Conservation (phyloP, 768 basidiomycete genomes). For the Pisolithus marmoratus region DNA sequence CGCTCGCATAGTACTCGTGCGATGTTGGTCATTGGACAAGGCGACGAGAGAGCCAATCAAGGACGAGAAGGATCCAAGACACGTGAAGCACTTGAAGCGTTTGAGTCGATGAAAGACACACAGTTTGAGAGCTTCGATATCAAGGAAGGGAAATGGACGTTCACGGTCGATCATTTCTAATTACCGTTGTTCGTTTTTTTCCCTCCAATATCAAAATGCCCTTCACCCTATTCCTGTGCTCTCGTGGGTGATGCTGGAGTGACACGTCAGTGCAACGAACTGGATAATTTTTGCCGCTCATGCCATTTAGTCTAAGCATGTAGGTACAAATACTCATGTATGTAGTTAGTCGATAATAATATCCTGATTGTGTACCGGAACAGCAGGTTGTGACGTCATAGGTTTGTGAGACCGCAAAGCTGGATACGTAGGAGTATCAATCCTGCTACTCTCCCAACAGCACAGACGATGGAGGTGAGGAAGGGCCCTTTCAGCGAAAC, state of each 20-base stretch:
- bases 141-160: constrained; percentile 84
- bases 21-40: constrained; percentile 89
- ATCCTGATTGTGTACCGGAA: not conserved
- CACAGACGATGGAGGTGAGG: constrained; percentile 10
- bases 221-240: not conserved
- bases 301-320: not conserved
- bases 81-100: constrained; percentile 70
- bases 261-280: too few species aligned
- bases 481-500: not conserved
- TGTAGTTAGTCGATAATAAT: constrained; percentile 11
- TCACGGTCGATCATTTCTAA: constrained; percentile 91
- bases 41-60: constrained; percentile 87
- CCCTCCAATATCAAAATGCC: not conserved
- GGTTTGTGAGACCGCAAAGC: too few species aligned
- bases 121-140: constrained; percentile 78
- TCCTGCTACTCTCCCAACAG: too few species aligned
- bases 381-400: too few species aligned
- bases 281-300: too few species aligned
- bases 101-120: constrained; percentile 81
- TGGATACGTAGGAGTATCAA: too few species aligned
- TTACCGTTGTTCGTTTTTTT: constrained; percentile 1
- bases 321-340: constrained; percentile 12
- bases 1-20: constrained; percentile 68
- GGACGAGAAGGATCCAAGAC: constrained; percentile 64
- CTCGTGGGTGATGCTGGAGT: too few species aligned